phyloP scores from a whole-genome alignment of 257 asterid genomes.

The Solanum phureja region DNA sequence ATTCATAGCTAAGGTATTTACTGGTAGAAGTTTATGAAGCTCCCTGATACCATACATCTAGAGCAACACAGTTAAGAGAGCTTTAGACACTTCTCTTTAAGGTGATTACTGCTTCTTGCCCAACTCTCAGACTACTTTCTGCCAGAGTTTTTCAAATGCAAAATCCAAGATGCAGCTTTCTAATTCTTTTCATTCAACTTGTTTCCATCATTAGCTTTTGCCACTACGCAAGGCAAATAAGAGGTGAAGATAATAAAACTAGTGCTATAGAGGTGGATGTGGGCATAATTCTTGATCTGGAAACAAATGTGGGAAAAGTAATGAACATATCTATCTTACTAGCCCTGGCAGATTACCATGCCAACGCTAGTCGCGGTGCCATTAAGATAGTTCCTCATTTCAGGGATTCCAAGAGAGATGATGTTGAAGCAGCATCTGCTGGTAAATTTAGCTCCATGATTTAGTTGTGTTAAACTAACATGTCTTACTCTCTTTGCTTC shows the following conservation, averaged over 20 bases:
- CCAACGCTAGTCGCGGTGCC: neutral
- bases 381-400: constrained; percentile 23
- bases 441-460: neutral
- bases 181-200: neutral
- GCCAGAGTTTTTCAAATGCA: constrained; percentile 7
- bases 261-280: constrained; percentile 16
- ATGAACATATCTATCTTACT: constrained; percentile 17
- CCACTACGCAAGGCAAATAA: neutral
- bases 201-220: constrained; percentile 1
- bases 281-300: constrained; percentile 33
- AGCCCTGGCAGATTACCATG: constrained; percentile 34
- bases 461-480: neutral
- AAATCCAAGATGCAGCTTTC: neutral
- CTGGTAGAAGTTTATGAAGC: neutral
- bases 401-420: constrained; percentile 18
- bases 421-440: constrained; percentile 28
- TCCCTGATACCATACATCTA: neutral
- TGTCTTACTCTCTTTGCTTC: neutral
- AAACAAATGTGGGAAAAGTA: constrained; percentile 13
- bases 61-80: neutral
- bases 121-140: neutral
- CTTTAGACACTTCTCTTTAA: neutral
- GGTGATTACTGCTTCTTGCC: neutral
- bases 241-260: neutral
- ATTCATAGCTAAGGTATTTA: neutral